Base-by-base conservation (phyloP, 768 basidiomycete species). In the Tubosaeta brunneosetosa region DNA sequence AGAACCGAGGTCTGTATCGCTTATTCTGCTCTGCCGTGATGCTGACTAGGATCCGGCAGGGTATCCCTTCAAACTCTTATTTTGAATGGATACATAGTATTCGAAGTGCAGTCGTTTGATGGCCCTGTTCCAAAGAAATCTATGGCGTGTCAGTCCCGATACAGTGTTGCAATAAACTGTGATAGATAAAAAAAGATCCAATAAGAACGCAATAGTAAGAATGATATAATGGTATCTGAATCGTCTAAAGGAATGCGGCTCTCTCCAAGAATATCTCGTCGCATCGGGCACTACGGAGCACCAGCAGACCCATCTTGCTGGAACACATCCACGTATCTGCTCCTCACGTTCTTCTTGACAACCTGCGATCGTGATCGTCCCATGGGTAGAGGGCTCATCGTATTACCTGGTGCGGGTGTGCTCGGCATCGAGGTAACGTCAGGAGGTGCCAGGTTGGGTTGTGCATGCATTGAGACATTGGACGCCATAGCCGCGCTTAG, bases 261-360 rank as follows among this genome's bases (percentile, higher is more conserved):
- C 34, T 36, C 43, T 27, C 37, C 19, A 29, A 49, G 36, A 44
- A 14, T 16, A 33, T n/a, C 43, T 25, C 40, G 7, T n/a, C 27
- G 29, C 17, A 25, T 31, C 2, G n/a, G 29, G 37, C 16, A 33
- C 42, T 56, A 61, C 27, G 56, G 60, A 33, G 60, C 61, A 40
- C 65, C 44, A 8, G 45, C 19, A 3, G 55, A 60, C 31, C 62
- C 70, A 31, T 77, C 75, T 60, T 85, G 79, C 58, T 87, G 84
- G 69, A 94, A 85, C n/a, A 94, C 86, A 64, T 94, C 91, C 3
- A 97, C 92, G 65, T 97, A 97, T 55, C 90, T 83, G 65, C 76
- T 88, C 50, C 91, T 81, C 50, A 89, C 72, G 58, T 84, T 86
- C 55, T 86, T 85, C 72, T 91, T 94, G 25, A 83, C 77, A 19